These are phyloP conservation scores for Aspergillus biplanus DNA, from an alignment of 495 filamentous ascomycete genomes.

Conservation along the genomic window DNA sequence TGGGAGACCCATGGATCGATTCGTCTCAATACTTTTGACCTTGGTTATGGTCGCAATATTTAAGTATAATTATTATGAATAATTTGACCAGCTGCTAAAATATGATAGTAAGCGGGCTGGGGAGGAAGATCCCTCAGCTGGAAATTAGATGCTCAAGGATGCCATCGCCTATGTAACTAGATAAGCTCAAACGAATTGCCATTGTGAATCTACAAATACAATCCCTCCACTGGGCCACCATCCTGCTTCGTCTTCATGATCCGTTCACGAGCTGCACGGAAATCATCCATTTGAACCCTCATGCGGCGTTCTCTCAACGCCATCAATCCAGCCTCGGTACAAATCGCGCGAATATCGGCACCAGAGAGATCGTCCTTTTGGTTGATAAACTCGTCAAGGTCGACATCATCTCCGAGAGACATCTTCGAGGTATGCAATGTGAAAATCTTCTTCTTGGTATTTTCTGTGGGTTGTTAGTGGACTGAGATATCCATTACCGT, in stretches of 20 bases:
- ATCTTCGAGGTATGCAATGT: conserved; percentile 99
- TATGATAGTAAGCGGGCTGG: neutral
- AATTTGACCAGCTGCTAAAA: no score
- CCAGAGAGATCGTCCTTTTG: conserved; percentile 98
- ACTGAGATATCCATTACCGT: neutral
- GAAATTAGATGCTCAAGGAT: conserved; percentile 22
- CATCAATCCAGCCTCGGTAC: conserved; percentile 94
- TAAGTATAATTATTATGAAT: no score
- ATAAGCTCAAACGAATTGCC: conserved; percentile 18
- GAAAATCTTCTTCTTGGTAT: conserved; percentile 99
- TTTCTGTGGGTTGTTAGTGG: conserved; percentile 62
- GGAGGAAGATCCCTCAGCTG: conserved; percentile 11
- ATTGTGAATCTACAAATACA: conserved; percentile 80
- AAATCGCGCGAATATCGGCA: conserved; percentile 98
- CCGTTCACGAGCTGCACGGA: conserved; percentile 86
- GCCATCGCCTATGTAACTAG: conserved; percentile 13
- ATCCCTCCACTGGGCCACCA: conserved; percentile 88
- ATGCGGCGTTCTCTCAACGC: conserved; percentile 93
- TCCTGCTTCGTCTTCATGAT: conserved; percentile 99
- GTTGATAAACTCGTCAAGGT: conserved; percentile 96
- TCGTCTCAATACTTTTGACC: no score
- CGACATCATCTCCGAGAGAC: conserved; percentile 92
- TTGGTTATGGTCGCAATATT: no score
- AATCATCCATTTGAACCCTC: conserved; percentile 99
- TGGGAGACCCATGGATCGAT: no score